A percentile compares a stretch with the other conserved stretches of the same genome.
These are phyloP conservation scores for Hericium alpestre DNA, from an alignment of 768 basidiomycete genomes.

Conservation along the genomic window DNA sequence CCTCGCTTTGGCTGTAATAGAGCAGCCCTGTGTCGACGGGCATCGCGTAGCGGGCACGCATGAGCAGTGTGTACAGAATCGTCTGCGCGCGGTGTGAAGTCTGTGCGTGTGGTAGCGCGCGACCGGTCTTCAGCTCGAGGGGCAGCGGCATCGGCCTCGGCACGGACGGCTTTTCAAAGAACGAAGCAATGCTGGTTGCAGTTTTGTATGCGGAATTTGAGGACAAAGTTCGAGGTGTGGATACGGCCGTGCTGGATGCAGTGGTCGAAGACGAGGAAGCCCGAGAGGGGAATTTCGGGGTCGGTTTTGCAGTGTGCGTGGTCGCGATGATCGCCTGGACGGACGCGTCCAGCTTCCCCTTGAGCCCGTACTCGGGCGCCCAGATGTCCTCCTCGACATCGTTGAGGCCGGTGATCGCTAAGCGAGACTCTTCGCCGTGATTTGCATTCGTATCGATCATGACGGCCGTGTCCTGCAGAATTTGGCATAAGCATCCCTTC, in stretches of 20 bases:
- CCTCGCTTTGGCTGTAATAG: conserved; percentile 89
- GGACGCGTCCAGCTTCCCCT: conserved; percentile 91
- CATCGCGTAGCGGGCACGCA: conserved; percentile 82
- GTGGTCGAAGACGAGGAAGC: not conserved
- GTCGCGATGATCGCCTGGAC: conserved; percentile 54
- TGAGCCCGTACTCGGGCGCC: conserved; percentile 90
- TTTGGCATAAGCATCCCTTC: too few species aligned
- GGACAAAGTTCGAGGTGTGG: too few species aligned
- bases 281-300: not conserved
- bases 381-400: conserved; percentile 97
- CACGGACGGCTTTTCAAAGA: conserved; percentile 15
- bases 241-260: conserved; percentile 10
- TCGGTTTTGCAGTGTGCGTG: conserved; percentile 3
- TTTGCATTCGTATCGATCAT: conserved; percentile 58
- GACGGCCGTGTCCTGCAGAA: conserved; percentile 44
- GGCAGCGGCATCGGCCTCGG: conserved; percentile 42
- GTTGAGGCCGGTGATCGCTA: conserved; percentile 67
- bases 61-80: conserved; percentile 88
- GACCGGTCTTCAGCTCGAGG: conserved; percentile 95
- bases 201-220: too few species aligned
- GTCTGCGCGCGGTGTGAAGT: conserved; percentile 98
- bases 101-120: conserved; percentile 39
- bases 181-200: not conserved
- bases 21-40: conserved; percentile 76
- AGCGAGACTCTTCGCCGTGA: conserved; percentile 35